phyloP scores from a whole-genome alignment of 2,329 filamentous ascomycete genomes.

The Ophiostoma ips region DNA sequence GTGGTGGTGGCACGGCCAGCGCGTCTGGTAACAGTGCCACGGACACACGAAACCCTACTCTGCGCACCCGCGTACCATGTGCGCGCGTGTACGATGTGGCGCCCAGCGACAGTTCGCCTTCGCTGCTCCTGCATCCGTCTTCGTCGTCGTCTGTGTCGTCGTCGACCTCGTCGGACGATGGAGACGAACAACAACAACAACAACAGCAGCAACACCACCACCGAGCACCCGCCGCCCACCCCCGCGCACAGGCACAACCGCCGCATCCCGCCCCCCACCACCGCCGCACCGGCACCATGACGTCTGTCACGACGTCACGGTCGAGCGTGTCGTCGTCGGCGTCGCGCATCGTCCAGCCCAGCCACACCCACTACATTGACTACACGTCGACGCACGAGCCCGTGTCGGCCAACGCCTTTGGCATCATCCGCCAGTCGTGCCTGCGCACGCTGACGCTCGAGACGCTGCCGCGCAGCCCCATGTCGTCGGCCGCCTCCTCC shows the following conservation, averaged over 20 bases:
- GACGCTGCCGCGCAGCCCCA: constrained; percentile 43
- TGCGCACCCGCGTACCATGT: constrained; percentile 46
- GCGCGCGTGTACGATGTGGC: constrained; percentile 38
- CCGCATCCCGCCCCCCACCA: constrained; percentile 12
- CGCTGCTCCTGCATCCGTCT: constrained; percentile 36
- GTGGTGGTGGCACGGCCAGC: constrained; percentile 1
- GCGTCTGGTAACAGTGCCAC: constrained; percentile 2
- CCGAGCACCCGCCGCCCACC: no score
- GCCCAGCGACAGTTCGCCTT: constrained; percentile 31
- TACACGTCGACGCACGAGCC: constrained; percentile 58
- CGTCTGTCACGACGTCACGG: constrained; percentile 34
- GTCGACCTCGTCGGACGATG: constrained; percentile 33
- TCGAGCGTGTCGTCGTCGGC: constrained; percentile 38
- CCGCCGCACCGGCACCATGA: constrained; percentile 27
- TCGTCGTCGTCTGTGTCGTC: constrained; percentile 23
- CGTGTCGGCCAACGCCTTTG: constrained; percentile 46
- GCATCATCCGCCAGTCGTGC: constrained; percentile 52
- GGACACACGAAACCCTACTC: constrained; percentile 36
- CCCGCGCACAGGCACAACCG: not conserved
- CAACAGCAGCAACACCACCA: no score
- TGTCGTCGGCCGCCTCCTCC: constrained; percentile 32
- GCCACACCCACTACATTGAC: constrained; percentile 51
- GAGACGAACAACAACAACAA: constrained; percentile 30
- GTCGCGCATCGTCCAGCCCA: constrained; percentile 11
- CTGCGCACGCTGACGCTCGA: constrained; percentile 53